Evolutionary conservation across 148 eudicot genomes (phyloP).

Genomic region (Persicaria tinctoria): DNA sequence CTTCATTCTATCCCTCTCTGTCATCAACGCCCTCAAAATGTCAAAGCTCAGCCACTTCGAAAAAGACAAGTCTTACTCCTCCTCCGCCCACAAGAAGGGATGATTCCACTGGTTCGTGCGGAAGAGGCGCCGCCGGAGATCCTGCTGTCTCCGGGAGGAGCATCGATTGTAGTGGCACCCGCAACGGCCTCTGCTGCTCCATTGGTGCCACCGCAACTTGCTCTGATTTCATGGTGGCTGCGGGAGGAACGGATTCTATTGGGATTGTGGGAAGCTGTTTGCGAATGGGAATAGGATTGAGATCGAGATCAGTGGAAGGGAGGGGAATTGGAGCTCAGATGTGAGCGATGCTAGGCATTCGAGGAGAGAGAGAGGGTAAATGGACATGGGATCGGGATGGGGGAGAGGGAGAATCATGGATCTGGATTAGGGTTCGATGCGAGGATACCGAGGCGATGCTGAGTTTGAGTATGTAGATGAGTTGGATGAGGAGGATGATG

Average conservation of each 20-base stretch:
- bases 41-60: constrained; percentile 66
- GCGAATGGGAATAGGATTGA: constrained; percentile 36
- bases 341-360: constrained; percentile 48
- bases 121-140: constrained; percentile 43
- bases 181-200: constrained; percentile 47
- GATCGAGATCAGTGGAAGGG: neutral
- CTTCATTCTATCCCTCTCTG: constrained; percentile 35
- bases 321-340: constrained; percentile 45
- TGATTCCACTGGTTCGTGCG: constrained; percentile 36
- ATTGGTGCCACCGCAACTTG: constrained; percentile 68
- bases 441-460: constrained; percentile 72
- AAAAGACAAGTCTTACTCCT: constrained; percentile 20
- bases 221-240: constrained; percentile 63
- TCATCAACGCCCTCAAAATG: constrained; percentile 48
- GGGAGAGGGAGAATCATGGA: constrained; percentile 34
- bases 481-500: constrained; percentile 65
- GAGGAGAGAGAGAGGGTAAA: constrained; percentile 31
- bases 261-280: constrained; percentile 80
- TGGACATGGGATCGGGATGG: constrained; percentile 16
- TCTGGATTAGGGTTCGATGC: constrained; percentile 41
- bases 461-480: constrained; percentile 77
- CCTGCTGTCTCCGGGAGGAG: constrained; percentile 65
- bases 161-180: constrained; percentile 56
- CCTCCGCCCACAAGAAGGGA: constrained; percentile 18
- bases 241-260: constrained; percentile 72